A percentile compares a stretch with the other conserved stretches of the same genome.
phyloP scores from a whole-genome alignment of 2,329 filamentous ascomycete species.

The Fusarium neocosmosporiellum region DNA sequence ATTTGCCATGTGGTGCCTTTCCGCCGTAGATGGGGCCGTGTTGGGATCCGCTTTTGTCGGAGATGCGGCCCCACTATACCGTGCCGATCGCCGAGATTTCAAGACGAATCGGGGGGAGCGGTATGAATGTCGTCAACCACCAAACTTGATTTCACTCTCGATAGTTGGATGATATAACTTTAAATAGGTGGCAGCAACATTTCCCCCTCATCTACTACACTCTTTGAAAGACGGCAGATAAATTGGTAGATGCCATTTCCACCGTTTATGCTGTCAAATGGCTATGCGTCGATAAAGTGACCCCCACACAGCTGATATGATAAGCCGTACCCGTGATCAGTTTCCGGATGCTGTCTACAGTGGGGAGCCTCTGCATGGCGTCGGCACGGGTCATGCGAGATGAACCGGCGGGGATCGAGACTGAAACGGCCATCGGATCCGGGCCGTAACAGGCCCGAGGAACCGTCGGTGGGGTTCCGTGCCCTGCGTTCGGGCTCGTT shows the following conservation, averaged over 20 bases:
- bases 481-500: not conserved
- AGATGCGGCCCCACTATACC: conserved; percentile 9
- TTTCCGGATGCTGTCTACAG: not conserved
- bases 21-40: not conserved
- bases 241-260: not conserved
- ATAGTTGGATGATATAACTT: not conserved
- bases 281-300: not conserved
- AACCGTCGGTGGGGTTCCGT: not conserved
- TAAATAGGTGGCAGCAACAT: rapidly evolving
- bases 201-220: not conserved
- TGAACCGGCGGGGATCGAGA: conserved; percentile 16
- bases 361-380: conserved; percentile 1
- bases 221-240: not conserved
- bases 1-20: not conserved
- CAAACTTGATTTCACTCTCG: too few relatives aligned
- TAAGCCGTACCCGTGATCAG: not conserved
- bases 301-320: not conserved
- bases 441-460: not conserved
- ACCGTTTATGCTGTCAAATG: not conserved
- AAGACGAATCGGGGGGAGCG: not conserved
- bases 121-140: not conserved
- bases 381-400: conserved; percentile 4
- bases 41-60: conserved; percentile 11
- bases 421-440: not conserved
- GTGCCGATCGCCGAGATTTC: not conserved